Base-by-base conservation (phyloP, 2,329 filamentous ascomycete species). In the Penicillium sp. region DNA sequence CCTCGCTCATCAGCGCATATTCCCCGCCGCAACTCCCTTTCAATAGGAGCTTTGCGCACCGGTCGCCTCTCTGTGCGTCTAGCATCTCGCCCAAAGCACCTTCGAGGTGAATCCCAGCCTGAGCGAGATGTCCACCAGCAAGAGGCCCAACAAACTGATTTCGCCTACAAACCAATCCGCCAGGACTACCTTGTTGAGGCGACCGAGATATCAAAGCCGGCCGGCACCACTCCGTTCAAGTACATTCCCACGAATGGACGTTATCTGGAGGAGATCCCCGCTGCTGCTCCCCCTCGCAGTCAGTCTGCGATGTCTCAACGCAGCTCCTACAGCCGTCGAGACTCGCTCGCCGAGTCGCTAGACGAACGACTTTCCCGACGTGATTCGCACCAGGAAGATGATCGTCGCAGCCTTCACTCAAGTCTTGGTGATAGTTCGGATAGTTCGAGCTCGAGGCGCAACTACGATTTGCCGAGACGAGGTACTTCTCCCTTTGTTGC, bases 151-250 rank as follows among this genome's bases (percentile, higher is more conserved):
- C 55, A 52, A 19, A 46, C 60, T 1, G 69, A 70, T 3, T 75
- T 75, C 48, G 64, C 70, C 8, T 75, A 75, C 49, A 70, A 65
- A 45, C 73, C 72, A 3, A 67, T 75, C 19, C 62, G 57, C 0
- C 66, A 66, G 35, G 66, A 74, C 47, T 75, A 75, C 47, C 53
- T 65, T 0, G 56, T 63, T 3, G 69, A 74, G 52, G 63, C 72
- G 2, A 64, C 65, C 1, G 66, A 71, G 37, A 65, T 58, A 1
- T 49, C 57, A 1, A 52, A 50, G 3, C 53, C 58, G 2, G 35
- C 29, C 14, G 53, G 50, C 5, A 62, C 56, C 13, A 61, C 66
- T 35, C 63, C 66, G 13, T 73, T 74, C 44, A 64, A 63, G 16
- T 75, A 75, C 45, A 72, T 74, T 16, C 72, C 69, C 2, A 68